Percentiles rank a stretch among this genome's conserved stretches.
These are phyloP conservation scores for Quercus suber DNA, from an alignment of 306 rosid species.

Conservation along the genomic window DNA sequence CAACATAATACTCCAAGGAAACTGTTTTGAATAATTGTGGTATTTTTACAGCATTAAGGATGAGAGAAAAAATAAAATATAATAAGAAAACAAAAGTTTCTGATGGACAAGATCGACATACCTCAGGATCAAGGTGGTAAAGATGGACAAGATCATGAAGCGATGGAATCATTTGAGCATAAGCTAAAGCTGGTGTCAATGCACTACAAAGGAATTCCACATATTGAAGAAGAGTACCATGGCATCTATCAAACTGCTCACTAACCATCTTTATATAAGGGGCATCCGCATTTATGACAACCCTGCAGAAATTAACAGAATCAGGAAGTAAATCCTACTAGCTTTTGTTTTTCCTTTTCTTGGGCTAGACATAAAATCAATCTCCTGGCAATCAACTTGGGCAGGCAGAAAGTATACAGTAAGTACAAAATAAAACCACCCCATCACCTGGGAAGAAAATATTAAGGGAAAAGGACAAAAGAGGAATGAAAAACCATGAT, in stretches of 20 bases:
- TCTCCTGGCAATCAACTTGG: not conserved
- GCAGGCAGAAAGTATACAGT: not conserved
- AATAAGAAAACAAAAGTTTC: not conserved
- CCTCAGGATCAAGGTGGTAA: slow-evolving; percentile 98
- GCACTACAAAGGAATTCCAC: slow-evolving; percentile 93
- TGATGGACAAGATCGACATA: slow-evolving; percentile 10
- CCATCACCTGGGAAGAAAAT: not conserved
- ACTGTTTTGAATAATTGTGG: not conserved
- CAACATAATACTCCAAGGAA: not conserved
- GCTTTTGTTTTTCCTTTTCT: not conserved
- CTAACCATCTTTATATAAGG: slow-evolving; percentile 96
- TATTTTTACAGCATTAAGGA: not conserved
- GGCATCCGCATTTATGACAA: slow-evolving; percentile 79
- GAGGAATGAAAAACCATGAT: not conserved
- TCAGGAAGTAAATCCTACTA: not conserved
- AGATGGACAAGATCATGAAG: slow-evolving; percentile 80
- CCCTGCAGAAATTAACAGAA: slow-evolving; percentile 55
- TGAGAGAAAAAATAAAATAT: not conserved
- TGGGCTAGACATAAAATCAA: not conserved
- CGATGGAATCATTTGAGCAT: slow-evolving; percentile 80
- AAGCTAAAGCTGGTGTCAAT: slow-evolving; percentile 67
- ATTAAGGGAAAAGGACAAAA: not conserved
- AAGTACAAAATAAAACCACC: not conserved
- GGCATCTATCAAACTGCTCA: slow-evolving; percentile 96
- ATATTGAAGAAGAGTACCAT: slow-evolving; percentile 93